These are phyloP conservation scores for Hypoxylon sp. DNA, from an alignment of 2,329 filamentous ascomycete genomes.

Conservation along the genomic window DNA sequence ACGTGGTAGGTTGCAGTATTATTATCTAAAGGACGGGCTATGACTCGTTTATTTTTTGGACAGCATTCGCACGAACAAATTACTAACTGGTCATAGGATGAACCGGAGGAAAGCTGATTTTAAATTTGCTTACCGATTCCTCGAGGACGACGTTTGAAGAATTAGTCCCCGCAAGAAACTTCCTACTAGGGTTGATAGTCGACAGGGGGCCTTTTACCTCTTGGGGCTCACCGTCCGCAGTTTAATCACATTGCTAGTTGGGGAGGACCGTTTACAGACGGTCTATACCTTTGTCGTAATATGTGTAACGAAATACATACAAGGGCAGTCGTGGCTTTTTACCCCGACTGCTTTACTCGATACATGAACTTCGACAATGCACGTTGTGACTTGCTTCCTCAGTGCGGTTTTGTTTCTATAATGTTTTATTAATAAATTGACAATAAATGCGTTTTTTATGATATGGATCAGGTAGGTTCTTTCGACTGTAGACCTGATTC, in stretches of 20 bases:
- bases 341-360: conserved; percentile 8
- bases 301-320: conserved; percentile 43
- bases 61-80: conserved; percentile 8
- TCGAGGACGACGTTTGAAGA: conserved; percentile 87
- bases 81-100: conserved; percentile 77
- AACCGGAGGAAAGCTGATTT: conserved; percentile 98
- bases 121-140: conserved; percentile 97
- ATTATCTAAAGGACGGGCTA: neutral
- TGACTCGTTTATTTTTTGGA: neutral
- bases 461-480: neutral
- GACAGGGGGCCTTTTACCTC: conserved; percentile 12
- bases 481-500: neutral
- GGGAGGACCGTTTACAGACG: conserved; percentile 16
- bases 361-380: neutral
- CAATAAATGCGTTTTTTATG: conserved; percentile 3
- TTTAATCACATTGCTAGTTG: conserved; percentile 20
- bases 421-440: conserved; percentile 25
- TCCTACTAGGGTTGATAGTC: conserved; percentile 2
- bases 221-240: conserved; percentile 26
- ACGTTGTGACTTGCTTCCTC: conserved; percentile 8
- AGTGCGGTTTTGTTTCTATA: conserved; percentile 4
- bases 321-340: conserved; percentile 21
- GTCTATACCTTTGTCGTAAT: conserved; percentile 36
- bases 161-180: conserved; percentile 3
- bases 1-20: conserved; percentile 80